phyloP scores from a whole-genome alignment of 2,329 filamentous ascomycete species.

The Penicillium sp. region DNA sequence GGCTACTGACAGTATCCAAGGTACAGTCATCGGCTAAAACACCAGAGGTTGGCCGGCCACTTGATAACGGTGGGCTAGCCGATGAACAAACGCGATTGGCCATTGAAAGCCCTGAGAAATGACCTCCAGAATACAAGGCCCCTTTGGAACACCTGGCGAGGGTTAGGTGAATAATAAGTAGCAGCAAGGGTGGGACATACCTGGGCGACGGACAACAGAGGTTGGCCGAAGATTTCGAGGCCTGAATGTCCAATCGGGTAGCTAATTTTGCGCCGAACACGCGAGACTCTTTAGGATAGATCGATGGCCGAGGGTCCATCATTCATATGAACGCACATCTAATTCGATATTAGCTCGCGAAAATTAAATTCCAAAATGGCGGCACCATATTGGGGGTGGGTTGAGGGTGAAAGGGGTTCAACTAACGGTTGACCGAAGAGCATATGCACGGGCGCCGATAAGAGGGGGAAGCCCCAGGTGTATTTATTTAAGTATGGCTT shows the following conservation, averaged over 20 bases:
- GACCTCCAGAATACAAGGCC: slow-evolving; percentile 5
- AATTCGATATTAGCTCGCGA: background rate
- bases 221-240: slow-evolving; percentile 9
- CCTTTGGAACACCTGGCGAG: slow-evolving; percentile 6
- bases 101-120: slow-evolving; percentile 5
- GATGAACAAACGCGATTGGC: slow-evolving; percentile 9
- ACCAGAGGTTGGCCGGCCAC: slow-evolving; percentile 3
- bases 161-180: slow-evolving; percentile 2
- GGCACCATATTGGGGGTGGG: background rate
- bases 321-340: background rate
- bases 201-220: slow-evolving; percentile 1
- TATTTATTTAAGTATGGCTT: background rate
- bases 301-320: background rate
- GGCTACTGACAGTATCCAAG: slow-evolving; percentile 11
- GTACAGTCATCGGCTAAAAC: slow-evolving; percentile 7
- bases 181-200: background rate
- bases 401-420: background rate
- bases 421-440: background rate
- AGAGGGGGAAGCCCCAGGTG: background rate
- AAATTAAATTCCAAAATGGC: slow-evolving; percentile 1
- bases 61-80: slow-evolving; percentile 7
- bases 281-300: background rate
- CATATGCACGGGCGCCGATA: background rate
- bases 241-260: slow-evolving; percentile 1
- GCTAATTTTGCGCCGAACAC: background rate